These are phyloP conservation scores for Trypethelium eluteriae DNA, from an alignment of 495 filamentous ascomycete genomes.

Conservation along the genomic window DNA sequence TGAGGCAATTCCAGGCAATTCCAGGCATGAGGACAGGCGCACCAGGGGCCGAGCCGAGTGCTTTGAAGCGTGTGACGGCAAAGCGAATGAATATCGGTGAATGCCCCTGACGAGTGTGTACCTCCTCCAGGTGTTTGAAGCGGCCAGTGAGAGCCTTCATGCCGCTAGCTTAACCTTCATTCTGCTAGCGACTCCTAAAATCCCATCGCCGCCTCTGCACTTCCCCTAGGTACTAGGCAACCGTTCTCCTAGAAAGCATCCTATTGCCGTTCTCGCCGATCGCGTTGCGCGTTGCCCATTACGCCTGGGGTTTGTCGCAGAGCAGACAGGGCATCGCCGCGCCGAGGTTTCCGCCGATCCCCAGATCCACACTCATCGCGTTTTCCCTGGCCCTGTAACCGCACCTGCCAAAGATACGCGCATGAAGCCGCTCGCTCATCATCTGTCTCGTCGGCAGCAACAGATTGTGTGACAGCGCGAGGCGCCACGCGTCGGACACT, in stretches of 20 bases:
- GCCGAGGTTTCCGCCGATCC: not conserved
- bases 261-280: not conserved
- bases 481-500: not conserved
- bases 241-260: not conserved
- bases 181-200: not conserved
- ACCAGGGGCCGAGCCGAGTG: slow-evolving; percentile 1
- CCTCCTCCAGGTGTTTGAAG: not conserved
- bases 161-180: not conserved
- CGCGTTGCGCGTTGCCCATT: not conserved
- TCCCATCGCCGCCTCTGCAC: not conserved
- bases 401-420: not conserved
- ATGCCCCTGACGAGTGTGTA: no score
- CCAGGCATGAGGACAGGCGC: not conserved
- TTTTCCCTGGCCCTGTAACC: not conserved
- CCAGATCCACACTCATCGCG: not conserved
- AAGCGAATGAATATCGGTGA: no score
- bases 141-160: not conserved
- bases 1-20: not conserved
- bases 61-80: not conserved
- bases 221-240: not conserved
- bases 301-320: not conserved
- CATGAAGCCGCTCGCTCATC: not conserved
- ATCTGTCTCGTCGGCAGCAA: not conserved
- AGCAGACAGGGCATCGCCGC: not conserved
- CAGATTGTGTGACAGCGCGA: not conserved